Evolutionary conservation across 2,329 filamentous ascomycete genomes (phyloP).

Genomic region (Ceratocystis cubensis): DNA sequence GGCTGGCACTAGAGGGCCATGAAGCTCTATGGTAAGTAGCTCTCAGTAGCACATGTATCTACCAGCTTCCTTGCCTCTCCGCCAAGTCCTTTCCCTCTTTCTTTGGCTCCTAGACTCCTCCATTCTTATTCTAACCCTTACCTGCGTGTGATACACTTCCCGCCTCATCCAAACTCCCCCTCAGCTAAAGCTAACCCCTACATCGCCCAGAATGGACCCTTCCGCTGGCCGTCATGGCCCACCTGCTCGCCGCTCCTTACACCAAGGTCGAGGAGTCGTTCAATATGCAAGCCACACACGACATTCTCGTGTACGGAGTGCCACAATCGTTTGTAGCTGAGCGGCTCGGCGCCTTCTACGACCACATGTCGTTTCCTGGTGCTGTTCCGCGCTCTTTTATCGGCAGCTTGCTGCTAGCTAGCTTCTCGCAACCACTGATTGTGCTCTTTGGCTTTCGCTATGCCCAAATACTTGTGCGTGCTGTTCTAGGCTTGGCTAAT

Average conservation of each 20-base stretch:
- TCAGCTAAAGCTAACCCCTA: constrained; percentile 24
- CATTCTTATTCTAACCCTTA: neutral
- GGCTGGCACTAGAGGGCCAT: neutral
- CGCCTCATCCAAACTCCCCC: constrained; percentile 8
- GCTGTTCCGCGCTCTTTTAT: constrained; percentile 85
- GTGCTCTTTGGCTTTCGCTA: constrained; percentile 45
- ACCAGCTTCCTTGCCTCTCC: too few relatives aligned
- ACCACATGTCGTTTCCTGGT: constrained; percentile 83
- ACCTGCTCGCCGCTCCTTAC: constrained; percentile 67
- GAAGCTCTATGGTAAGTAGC: constrained; percentile 18
- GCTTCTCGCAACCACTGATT: constrained; percentile 55
- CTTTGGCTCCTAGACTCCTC: neutral
- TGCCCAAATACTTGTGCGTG: constrained; percentile 54
- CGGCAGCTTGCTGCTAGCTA: constrained; percentile 64
- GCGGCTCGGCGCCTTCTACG: constrained; percentile 52
- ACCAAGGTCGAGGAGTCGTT: constrained; percentile 99
- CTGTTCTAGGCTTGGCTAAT: constrained; percentile 67
- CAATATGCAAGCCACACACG: constrained; percentile 87
- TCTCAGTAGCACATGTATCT: too few relatives aligned
- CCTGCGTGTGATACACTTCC: constrained; percentile 23
- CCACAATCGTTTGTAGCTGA: constrained; percentile 42
- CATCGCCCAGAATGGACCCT: constrained; percentile 36
- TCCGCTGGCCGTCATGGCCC: constrained; percentile 50
- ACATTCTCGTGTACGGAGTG: constrained; percentile 71
- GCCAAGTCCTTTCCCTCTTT: neutral